Conservation (phyloP, 768 basidiomycete species). For the Tylopilus balloui region DNA sequence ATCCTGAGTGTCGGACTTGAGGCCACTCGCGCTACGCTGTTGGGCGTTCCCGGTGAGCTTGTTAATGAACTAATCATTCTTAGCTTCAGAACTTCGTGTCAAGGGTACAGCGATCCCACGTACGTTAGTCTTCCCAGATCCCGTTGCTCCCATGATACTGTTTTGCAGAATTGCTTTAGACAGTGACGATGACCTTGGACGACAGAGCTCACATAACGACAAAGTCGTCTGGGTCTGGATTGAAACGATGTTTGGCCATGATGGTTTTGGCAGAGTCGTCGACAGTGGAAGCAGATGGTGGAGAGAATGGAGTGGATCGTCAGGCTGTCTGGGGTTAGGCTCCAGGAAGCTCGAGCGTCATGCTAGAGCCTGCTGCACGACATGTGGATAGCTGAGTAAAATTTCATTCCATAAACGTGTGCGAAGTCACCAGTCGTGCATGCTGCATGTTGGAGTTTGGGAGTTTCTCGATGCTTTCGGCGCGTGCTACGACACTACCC, state of each 20-base stretch:
- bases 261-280: neutral
- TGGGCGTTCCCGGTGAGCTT: neutral
- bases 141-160: neutral
- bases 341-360: no score
- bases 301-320: neutral
- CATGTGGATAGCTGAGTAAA: neutral
- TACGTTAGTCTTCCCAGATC: neutral
- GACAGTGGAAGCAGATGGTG: neutral
- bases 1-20: slow-evolving; percentile 10
- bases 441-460: neutral
- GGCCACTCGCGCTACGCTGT: neutral
- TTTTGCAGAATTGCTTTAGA: neutral
- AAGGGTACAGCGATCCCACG: neutral
- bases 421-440: neutral
- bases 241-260: slow-evolving; percentile 3
- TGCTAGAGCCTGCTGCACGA: no score
- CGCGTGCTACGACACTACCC: neutral
- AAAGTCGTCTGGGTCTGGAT: slow-evolving; percentile 2
- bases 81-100: neutral
- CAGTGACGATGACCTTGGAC: neutral
- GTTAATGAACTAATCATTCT: slow-evolving; percentile 12
- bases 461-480: neutral
- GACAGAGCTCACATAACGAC: slow-evolving; percentile 14
- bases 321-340: no score
- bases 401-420: neutral